A percentile compares a stretch with the other conserved stretches of the same genome.
Conservation (phyloP, 2,329 filamentous ascomycete species). For the Sarocladium oryzae region DNA sequence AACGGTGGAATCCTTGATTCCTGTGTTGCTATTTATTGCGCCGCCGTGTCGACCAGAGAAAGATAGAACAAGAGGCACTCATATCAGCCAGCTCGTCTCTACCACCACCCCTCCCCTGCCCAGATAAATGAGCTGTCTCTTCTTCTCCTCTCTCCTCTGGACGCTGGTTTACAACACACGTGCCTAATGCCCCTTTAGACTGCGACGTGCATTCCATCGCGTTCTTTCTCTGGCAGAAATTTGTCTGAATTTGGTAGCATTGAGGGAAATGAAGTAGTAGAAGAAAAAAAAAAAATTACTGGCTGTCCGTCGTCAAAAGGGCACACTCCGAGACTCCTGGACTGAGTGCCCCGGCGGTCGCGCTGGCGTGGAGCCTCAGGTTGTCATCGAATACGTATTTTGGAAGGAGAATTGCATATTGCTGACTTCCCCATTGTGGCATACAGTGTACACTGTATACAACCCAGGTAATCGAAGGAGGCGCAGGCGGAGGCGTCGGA, state of each 20-base stretch:
- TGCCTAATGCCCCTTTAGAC: not conserved
- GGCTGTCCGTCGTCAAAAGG: not conserved
- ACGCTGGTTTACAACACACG: not conserved
- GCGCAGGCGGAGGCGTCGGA: slow-evolving; percentile 4
- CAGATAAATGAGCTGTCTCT: not conserved
- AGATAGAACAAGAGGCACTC: too few species aligned
- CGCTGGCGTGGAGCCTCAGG: slow-evolving; percentile 1
- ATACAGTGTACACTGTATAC: too few species aligned
- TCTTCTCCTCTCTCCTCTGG: too few species aligned
- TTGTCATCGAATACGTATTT: not conserved
- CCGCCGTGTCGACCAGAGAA: not conserved
- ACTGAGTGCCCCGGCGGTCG: not conserved
- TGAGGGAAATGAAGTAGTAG: too few species aligned
- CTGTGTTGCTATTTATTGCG: slow-evolving; percentile 2
- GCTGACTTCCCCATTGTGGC: not conserved
- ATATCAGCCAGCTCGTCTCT: not conserved
- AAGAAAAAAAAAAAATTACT: too few species aligned
- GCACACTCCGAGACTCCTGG: not conserved
- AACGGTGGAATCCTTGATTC: too few species aligned
- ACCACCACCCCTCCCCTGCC: not conserved
- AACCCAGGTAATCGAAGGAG: too few species aligned
- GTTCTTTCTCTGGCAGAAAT: too few species aligned
- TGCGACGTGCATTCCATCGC: slow-evolving; percentile 3
- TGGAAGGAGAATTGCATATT: not conserved
- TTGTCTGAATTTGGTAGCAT: too few species aligned